A percentile compares a stretch with the other conserved stretches of the same genome.
phyloP scores from a whole-genome alignment of 331 rosid genomes.

The Rhamnella rubrinervis region DNA sequence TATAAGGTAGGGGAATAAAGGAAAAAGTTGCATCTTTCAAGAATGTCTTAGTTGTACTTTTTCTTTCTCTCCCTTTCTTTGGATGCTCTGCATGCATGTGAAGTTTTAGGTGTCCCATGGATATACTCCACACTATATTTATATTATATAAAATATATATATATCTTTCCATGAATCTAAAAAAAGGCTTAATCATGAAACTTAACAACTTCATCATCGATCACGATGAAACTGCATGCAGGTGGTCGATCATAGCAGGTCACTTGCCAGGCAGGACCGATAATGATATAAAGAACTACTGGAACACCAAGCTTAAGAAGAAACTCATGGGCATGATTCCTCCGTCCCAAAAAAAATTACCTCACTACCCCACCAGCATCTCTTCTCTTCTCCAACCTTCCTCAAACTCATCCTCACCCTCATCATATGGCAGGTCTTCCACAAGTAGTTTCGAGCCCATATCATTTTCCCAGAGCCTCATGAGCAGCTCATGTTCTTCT shows the following conservation, averaged over 20 bases:
- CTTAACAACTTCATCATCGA: no score
- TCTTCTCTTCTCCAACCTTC: slow-evolving; percentile 37
- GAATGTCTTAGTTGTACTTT: slow-evolving; percentile 3
- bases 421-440: slow-evolving; percentile 19
- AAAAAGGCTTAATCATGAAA: no score
- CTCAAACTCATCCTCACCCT: slow-evolving; percentile 39
- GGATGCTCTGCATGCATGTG: slow-evolving; percentile 23
- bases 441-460: slow-evolving; percentile 26
- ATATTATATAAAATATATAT: no score
- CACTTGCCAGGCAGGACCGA: slow-evolving; percentile 81
- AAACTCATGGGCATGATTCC: slow-evolving; percentile 43
- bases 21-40: slow-evolving; percentile 1
- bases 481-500: slow-evolving; percentile 21
- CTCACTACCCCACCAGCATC: slow-evolving; percentile 27
- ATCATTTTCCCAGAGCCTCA: slow-evolving; percentile 40
- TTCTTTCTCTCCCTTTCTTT: neutral
- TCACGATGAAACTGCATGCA: slow-evolving; percentile 26
- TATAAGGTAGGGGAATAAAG: neutral
- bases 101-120: no score
- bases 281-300: slow-evolving; percentile 86
- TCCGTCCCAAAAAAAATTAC: slow-evolving; percentile 25
- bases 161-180: no score
- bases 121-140: no score
- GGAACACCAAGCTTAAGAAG: slow-evolving; percentile 92
- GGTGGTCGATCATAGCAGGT: slow-evolving; percentile 95